phyloP scores from a whole-genome alignment of 2,329 filamentous ascomycete genomes.

The Coniella lustricola region DNA sequence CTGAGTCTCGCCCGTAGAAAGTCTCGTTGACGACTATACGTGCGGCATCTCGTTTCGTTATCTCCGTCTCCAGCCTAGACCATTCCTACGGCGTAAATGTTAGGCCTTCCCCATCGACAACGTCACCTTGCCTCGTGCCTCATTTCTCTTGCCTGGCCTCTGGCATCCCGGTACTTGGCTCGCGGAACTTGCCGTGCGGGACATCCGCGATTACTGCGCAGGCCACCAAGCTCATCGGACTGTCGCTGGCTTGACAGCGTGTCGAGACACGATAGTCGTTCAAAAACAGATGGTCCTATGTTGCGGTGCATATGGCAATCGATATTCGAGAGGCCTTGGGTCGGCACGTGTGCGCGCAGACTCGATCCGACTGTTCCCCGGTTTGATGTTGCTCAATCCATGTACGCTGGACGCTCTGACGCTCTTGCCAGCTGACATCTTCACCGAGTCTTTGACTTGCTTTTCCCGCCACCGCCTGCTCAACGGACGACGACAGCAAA shows the following conservation, averaged over 20 bases:
- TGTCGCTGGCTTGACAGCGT: neutral
- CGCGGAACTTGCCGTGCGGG: neutral
- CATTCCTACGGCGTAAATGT: neutral
- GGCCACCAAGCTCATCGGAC: neutral
- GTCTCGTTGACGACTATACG: too few relatives aligned
- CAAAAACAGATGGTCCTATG: too few relatives aligned
- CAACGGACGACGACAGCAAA: neutral
- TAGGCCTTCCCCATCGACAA: slow-evolving; percentile 9
- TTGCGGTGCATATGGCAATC: too few relatives aligned
- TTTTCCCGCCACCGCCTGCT: neutral
- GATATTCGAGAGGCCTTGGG: too few relatives aligned
- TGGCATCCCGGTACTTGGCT: neutral
- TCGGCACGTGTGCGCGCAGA: too few relatives aligned
- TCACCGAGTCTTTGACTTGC: neutral
- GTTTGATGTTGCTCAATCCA: too few relatives aligned
- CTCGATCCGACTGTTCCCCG: too few relatives aligned
- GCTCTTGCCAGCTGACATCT: neutral
- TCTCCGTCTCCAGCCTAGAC: neutral
- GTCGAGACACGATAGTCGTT: too few relatives aligned
- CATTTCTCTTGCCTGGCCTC: neutral
- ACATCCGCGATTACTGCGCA: neutral
- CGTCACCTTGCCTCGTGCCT: slow-evolving; percentile 14
- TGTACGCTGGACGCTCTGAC: neutral
- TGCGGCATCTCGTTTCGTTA: neutral
- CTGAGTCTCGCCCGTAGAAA: too few relatives aligned